Percentiles rank a stretch among this genome's conserved stretches.
Evolutionary conservation across 257 asterid species (phyloP).

Genomic region (Nicotiana undulata): DNA sequence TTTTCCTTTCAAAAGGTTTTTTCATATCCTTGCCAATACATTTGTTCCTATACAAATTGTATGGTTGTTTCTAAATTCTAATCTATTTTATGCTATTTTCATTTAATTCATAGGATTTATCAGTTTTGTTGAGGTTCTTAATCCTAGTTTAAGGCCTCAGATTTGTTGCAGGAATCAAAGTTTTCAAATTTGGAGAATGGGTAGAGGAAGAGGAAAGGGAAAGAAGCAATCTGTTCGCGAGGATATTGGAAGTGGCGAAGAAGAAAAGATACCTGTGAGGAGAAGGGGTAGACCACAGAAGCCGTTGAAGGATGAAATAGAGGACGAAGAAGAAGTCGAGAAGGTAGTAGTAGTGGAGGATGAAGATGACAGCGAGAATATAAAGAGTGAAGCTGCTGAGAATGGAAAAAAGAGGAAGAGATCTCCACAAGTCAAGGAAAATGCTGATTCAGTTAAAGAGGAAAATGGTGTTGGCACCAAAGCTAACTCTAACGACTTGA

Average conservation of each 20-base stretch:
- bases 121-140: neutral
- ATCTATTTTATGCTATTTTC: neutral
- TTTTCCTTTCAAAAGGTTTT: neutral
- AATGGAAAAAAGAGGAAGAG: constrained; percentile 58
- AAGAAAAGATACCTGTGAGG: constrained; percentile 51
- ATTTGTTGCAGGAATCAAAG: constrained; percentile 30
- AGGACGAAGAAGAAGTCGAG: constrained; percentile 41
- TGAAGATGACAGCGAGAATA: constrained; percentile 33
- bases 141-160: neutral
- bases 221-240: constrained; percentile 48
- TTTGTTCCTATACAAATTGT: neutral
- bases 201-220: constrained; percentile 77
- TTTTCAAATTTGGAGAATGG: constrained; percentile 38
- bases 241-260: constrained; percentile 56
- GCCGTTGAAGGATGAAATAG: constrained; percentile 40
- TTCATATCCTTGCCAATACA: neutral
- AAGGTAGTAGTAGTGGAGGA: constrained; percentile 35
- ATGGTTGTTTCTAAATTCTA: neutral
- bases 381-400: constrained; percentile 32
- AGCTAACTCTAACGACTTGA: constrained; percentile 22
- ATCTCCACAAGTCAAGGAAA: constrained; percentile 39
- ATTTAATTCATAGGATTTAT: neutral
- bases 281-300: constrained; percentile 77
- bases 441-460: constrained; percentile 35
- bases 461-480: constrained; percentile 35